These are phyloP conservation scores for Colletotrichum neosansevieriae DNA, from an alignment of 2,329 filamentous ascomycete genomes.

Conservation along the genomic window DNA sequence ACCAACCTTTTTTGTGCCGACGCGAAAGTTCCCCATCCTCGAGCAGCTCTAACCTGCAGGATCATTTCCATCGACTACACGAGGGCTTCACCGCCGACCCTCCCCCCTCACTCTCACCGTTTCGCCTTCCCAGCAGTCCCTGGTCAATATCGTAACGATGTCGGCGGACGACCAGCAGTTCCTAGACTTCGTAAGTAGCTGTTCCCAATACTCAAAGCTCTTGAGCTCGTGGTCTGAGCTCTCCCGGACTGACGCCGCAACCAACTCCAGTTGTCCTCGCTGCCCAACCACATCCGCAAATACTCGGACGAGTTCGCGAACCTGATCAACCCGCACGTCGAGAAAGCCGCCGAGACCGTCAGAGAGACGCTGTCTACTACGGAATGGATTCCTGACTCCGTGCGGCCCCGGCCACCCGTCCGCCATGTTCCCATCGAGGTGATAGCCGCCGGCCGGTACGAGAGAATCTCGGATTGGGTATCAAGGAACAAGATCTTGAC, in stretches of 20 bases:
- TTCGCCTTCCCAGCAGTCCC: slow-evolving; percentile 10
- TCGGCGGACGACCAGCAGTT: slow-evolving; percentile 84
- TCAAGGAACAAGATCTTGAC: slow-evolving; percentile 78
- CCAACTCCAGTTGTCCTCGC: slow-evolving; percentile 61
- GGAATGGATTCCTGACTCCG: slow-evolving; percentile 78
- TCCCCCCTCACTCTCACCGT: neutral
- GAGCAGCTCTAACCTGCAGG: slow-evolving; percentile 2
- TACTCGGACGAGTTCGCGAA: slow-evolving; percentile 82
- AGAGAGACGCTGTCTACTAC: slow-evolving; percentile 76
- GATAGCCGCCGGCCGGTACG: slow-evolving; percentile 53
- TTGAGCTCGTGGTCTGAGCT: slow-evolving; percentile 13
- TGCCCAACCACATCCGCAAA: slow-evolving; percentile 73
- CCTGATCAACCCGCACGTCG: slow-evolving; percentile 84
- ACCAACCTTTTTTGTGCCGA: slow-evolving; percentile 31
- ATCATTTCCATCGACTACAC: neutral
- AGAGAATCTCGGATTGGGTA: slow-evolving; percentile 78
- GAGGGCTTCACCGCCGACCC: slow-evolving; percentile 10
- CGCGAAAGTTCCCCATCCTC: slow-evolving; percentile 10
- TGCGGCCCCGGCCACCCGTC: slow-evolving; percentile 69
- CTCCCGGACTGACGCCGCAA: slow-evolving; percentile 30
- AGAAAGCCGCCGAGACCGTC: slow-evolving; percentile 77
- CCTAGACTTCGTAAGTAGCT: slow-evolving; percentile 76
- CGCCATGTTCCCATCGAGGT: slow-evolving; percentile 46
- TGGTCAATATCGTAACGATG: slow-evolving; percentile 63
- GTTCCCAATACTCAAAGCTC: neutral